phyloP scores from a whole-genome alignment of 192 early-diverging fungal genomes.

The Backusella parvicylindrica region DNA sequence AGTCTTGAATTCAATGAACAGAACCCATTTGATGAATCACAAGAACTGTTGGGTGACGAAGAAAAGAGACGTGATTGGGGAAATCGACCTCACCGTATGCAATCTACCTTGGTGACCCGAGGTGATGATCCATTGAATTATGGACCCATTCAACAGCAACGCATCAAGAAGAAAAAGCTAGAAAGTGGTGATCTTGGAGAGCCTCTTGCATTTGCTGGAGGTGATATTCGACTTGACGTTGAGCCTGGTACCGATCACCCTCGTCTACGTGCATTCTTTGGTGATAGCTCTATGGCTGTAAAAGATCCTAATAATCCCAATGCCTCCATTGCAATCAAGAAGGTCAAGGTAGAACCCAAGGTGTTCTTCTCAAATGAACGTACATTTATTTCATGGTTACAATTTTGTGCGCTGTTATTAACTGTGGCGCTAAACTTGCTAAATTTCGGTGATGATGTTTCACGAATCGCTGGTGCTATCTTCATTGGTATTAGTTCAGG shows the following conservation, averaged over 20 bases:
- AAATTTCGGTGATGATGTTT: slow-evolving; percentile 64
- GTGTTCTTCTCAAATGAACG: slow-evolving; percentile 88
- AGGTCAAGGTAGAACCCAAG: slow-evolving; percentile 79
- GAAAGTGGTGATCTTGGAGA: slow-evolving; percentile 14
- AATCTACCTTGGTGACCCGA: background rate
- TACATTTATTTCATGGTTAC: slow-evolving; percentile 82
- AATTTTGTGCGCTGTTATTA: slow-evolving; percentile 70
- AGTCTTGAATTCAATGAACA: background rate
- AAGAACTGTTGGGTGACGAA: background rate
- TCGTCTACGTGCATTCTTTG: background rate
- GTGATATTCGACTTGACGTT: slow-evolving; percentile 7
- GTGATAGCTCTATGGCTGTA: background rate
- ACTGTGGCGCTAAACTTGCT: slow-evolving; percentile 70
- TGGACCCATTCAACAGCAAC: background rate
- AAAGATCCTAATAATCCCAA: slow-evolving; percentile 9
- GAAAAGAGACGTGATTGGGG: background rate
- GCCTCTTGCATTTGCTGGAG: background rate
- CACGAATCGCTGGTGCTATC: slow-evolving; percentile 57
- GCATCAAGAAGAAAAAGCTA: background rate
- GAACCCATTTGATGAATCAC: background rate
- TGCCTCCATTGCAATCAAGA: slow-evolving; percentile 20
- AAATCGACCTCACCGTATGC: slow-evolving; percentile 12
- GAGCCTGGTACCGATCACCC: background rate
- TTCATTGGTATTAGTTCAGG: slow-evolving; percentile 27
- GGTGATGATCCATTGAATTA: slow-evolving; percentile 12